Base-by-base conservation (phyloP, 768 basidiomycete genomes). In the Phallus indusiatus region DNA sequence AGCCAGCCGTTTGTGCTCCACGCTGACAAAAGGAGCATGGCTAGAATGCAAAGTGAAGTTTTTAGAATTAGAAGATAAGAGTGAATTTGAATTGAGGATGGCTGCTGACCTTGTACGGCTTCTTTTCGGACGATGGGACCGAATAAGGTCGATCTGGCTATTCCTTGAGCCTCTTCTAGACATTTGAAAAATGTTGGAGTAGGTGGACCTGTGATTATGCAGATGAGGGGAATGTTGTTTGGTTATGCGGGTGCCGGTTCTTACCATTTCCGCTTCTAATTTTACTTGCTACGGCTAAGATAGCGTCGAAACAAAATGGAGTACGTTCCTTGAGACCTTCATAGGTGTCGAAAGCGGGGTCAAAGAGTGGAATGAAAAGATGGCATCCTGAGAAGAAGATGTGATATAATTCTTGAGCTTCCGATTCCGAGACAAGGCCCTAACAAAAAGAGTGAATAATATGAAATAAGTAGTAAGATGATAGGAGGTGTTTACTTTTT, bases 381-480 rank as follows among this genome's bases (percentile, higher is more conserved):
- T 96, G 90, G 74, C 93, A 96, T 53, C 94, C 94, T 60, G 89
- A 86, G 76, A 95, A 95, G 78, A 95, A 97, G 88, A 94, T 92
- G 75, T 92, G 87, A 76, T 88, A 94, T 56, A 96, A 79, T 70
- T 93, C 90, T 66, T 90, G 81, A 58, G 91, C 94, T 73, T 95
- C 94, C 33, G 75, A 68, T 67, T 94, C 94, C 35, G 81, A 75
- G 54, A 97, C 92, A 52, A 96, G 79, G 37, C 90, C 90, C 85
- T 94, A n/a, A 71, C 12, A n/a, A 42, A 14, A 28, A 53, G 65
- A 22, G 54, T 17, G 55, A 52, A 48, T 55, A 14, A 50, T 20
- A 8, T 52, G 36, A 56, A 37, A 20, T 37, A 55, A 17, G 46
- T 20, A 50, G 21, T 42, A 34, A 61, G 24, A 51, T 1, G 33